Conservation (phyloP, 225 moss, liverwort and hornwort genomes). For the Takakia lepidozioides region DNA sequence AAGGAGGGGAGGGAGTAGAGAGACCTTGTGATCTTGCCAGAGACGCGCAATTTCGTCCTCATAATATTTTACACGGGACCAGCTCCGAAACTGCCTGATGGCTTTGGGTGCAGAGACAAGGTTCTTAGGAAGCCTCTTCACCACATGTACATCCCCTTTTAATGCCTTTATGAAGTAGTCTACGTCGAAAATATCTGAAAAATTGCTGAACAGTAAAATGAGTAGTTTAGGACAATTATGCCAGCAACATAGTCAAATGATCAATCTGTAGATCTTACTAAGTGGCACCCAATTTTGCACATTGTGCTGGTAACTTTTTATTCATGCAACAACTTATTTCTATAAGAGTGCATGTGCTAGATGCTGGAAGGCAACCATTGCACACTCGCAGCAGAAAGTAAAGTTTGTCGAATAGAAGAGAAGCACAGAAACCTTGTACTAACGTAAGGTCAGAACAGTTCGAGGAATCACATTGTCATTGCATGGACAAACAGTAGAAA, state of each 20-base stretch:
- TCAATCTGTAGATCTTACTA: too few relatives aligned
- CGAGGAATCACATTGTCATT: too few relatives aligned
- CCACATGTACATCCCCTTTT: constrained; percentile 56
- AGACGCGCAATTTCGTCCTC: constrained; percentile 64
- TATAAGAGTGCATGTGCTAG: neutral
- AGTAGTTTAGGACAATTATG: too few relatives aligned
- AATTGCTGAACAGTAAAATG: too few relatives aligned
- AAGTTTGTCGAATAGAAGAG: neutral
- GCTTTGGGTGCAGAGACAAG: constrained; percentile 48
- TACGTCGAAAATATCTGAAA: constrained; percentile 85
- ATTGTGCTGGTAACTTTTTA: too few relatives aligned
- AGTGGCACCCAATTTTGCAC: too few relatives aligned
- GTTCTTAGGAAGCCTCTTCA: constrained; percentile 52
- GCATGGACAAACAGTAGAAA: too few relatives aligned
- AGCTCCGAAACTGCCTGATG: constrained; percentile 78
- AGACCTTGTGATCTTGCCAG: constrained; percentile 73
- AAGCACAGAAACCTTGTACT: neutral
- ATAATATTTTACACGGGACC: constrained; percentile 71
- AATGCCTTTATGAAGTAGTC: constrained; percentile 76
- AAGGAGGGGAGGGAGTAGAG: neutral
- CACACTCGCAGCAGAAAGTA: neutral
- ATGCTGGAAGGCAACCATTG: neutral
- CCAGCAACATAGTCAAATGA: too few relatives aligned
- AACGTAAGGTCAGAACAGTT: neutral
- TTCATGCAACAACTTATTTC: neutral